Conservation (phyloP, 169 alveolate species). For the Plasmodium falciparum region DNA sequence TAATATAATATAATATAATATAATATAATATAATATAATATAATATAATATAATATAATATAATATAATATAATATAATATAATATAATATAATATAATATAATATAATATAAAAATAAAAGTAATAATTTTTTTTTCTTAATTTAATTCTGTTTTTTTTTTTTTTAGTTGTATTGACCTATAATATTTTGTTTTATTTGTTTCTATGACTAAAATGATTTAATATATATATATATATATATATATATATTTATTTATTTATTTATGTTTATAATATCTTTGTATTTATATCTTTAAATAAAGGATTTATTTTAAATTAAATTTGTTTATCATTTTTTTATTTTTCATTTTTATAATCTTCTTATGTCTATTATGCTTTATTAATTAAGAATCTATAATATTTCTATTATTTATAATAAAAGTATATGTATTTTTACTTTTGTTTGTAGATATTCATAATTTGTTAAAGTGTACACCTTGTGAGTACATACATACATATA, state of each 20-base stretch:
- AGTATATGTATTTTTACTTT: too few relatives aligned
- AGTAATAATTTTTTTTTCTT: not conserved
- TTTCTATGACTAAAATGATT: not conserved
- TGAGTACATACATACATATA: too few relatives aligned
- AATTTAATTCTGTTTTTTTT: not conserved
- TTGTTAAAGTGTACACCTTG: too few relatives aligned
- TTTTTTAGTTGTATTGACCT: not conserved
- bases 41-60: too few relatives aligned
- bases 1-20: too few relatives aligned
- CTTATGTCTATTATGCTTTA: not conserved
- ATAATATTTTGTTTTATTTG: not conserved
- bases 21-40: too few relatives aligned
- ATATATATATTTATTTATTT: not conserved
- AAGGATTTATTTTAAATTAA: conserved; percentile 1
- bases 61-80: too few relatives aligned
- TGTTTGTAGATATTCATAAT: too few relatives aligned
- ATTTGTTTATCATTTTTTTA: not conserved
- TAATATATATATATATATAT: not conserved
- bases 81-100: too few relatives aligned
- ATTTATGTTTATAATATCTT: not conserved
- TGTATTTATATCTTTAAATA: too few relatives aligned
- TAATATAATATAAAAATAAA: too few relatives aligned
- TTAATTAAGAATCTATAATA: not conserved
- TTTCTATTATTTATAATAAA: too few relatives aligned
- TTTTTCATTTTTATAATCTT: not conserved